phyloP scores from a whole-genome alignment of 495 filamentous ascomycete genomes.

The Talaromyces liani region DNA sequence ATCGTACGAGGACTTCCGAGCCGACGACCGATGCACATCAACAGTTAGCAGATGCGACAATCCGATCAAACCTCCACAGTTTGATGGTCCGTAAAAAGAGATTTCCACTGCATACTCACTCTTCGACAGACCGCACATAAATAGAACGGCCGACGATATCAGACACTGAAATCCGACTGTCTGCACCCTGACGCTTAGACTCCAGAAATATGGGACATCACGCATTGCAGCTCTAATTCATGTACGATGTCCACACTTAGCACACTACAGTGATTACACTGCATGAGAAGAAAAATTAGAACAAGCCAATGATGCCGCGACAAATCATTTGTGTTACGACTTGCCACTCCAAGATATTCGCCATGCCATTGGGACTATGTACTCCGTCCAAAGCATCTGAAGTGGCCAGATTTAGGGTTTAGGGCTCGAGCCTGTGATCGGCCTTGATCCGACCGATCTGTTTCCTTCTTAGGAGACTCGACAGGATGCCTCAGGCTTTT shows the following conservation, averaged over 20 bases:
- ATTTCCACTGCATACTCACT: neutral
- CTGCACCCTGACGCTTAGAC: neutral
- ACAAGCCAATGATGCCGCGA: neutral
- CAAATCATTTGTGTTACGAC: neutral
- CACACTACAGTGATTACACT: neutral
- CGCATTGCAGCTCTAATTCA: neutral
- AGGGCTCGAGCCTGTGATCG: neutral
- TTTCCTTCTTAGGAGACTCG: neutral
- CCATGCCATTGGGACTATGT: neutral
- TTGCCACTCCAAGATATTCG: neutral
- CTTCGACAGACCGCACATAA: too few species aligned
- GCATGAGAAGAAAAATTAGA: neutral
- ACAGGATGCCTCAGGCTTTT: neutral
- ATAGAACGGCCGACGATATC: neutral
- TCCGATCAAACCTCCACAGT: neutral
- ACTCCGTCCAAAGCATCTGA: neutral
- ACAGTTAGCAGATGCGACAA: neutral
- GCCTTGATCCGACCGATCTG: neutral
- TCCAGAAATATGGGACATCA: neutral
- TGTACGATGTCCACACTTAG: neutral
- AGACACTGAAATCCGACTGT: neutral
- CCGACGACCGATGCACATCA: neutral
- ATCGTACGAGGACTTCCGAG: neutral
- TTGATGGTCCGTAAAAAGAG: neutral
- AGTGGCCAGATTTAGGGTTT: neutral